Evolutionary conservation across 768 basidiomycete genomes (phyloP), one percentile per base, ranked within the genome.

Genomic region (Terana coerulea): DNA sequence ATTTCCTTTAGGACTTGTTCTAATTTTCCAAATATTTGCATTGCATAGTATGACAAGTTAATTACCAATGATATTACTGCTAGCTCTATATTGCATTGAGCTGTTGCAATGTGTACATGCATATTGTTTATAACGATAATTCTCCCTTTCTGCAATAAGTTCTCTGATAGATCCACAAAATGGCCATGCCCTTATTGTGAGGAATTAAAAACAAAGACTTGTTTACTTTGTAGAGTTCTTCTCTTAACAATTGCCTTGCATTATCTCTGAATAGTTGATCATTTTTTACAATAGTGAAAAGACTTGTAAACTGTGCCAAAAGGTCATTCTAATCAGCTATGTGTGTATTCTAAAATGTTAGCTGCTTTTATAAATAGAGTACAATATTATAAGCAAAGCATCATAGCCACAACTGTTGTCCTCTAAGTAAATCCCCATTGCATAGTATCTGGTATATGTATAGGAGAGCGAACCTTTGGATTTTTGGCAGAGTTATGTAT

Each of bases 371-470:
- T 25, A n/a, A n/a, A n/a, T n/a, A n/a, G n/a, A 49, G 9, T 28
- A 40, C 11, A n/a, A n/a, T n/a, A 49, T 49, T 37, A 36, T 7
- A 39, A 49, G 40, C 15, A 40, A 7, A 6, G 33, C 19, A 36
- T 49, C 48, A 49, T 37, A 49, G 21, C 35, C 48, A 49, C 48
- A 49, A 17, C 48, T 37, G 9, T 49, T 5, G 3, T 28, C 12
- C 29, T 39, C 36, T 36, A 49, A 24, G 25, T 49, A 39, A 49
- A 49, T 3, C 48, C 36, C 15, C 10, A 36, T 12, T 26, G 36
- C 37, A 12, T 19, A n/a, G 14, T 40, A n/a, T 22, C 19, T n/a
- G n/a, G n/a, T n/a, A n/a, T 12, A 17, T 5, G 19, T 44, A 5
- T 22, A 21, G 12, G 5, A 34, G 5, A 47, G n/a, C n/a, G n/a